phyloP scores from a whole-genome alignment of 2,329 filamentous ascomycete genomes.

The Dryadomyces sulphureus region DNA sequence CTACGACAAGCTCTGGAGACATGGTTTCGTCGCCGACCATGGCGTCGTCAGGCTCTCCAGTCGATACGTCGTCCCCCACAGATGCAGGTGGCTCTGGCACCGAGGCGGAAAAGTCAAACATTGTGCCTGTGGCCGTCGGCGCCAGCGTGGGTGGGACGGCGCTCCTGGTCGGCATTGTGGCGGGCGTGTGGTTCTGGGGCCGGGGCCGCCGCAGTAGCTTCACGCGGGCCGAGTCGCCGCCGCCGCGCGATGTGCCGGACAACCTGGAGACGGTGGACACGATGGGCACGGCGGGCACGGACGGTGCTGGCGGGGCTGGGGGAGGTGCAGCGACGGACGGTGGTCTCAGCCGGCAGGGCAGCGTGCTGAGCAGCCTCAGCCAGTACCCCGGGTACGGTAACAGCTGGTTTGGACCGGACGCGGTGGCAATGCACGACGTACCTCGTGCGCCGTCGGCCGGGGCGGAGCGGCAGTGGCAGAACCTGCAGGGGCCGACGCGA shows the following conservation, averaged over 20 bases:
- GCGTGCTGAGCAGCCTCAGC: neutral
- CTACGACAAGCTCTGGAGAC: no score
- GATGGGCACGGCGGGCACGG: neutral
- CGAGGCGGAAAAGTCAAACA: neutral
- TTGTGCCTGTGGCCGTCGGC: conserved; percentile 8
- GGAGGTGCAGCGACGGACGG: neutral
- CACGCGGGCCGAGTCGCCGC: conserved; percentile 9
- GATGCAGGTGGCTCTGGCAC: neutral
- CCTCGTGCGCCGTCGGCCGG: conserved; percentile 4
- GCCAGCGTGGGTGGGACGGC: conserved; percentile 7
- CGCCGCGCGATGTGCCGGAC: conserved; percentile 7
- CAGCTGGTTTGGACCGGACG: conserved; percentile 5
- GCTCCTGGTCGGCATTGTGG: neutral
- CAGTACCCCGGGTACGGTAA: neutral
- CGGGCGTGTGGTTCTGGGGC: conserved; percentile 6
- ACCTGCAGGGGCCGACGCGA: neutral
- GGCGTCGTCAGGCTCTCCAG: no score
- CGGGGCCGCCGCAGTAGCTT: neutral
- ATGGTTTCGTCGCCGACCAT: no score
- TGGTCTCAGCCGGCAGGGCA: neutral
- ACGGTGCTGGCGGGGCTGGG: neutral
- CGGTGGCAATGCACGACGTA: conserved; percentile 10
- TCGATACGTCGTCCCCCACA: no score
- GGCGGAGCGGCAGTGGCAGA: neutral
- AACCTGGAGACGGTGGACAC: neutral